Conservation (phyloP, 2,329 filamentous ascomycete species). For the Fusarium acutatum region DNA sequence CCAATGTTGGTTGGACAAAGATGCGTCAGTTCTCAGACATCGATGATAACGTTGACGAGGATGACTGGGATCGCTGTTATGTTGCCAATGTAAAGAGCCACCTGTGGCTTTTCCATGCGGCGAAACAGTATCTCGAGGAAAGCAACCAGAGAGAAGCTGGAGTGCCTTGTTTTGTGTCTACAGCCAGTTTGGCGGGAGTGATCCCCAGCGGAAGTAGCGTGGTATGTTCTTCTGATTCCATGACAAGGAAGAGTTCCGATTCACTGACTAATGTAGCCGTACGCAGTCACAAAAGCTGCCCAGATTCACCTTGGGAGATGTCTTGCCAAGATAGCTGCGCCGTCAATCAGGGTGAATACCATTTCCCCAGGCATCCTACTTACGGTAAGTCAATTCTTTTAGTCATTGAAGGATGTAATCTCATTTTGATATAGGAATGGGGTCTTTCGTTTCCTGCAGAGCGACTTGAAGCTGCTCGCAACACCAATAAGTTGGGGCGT, state of each 20-base stretch:
- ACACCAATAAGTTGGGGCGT: conserved; percentile 68
- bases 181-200: conserved; percentile 71
- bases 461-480: conserved; percentile 59
- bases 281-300: conserved; percentile 80
- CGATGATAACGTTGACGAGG: conserved; percentile 63
- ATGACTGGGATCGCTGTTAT: conserved; percentile 68
- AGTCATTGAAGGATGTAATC: neutral
- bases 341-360: conserved; percentile 66
- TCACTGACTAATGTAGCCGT: conserved; percentile 59
- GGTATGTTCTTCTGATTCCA: conserved; percentile 42
- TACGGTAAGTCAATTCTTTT: conserved; percentile 47
- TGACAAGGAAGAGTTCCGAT: neutral
- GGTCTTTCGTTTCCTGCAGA: conserved; percentile 67
- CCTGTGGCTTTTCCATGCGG: conserved; percentile 66
- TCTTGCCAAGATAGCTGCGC: conserved; percentile 61
- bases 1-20: conserved; percentile 71
- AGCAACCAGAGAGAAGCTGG: conserved; percentile 60
- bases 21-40: conserved; percentile 56
- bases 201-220: conserved; percentile 69
- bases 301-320: conserved; percentile 67
- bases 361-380: conserved; percentile 64
- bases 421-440: conserved; percentile 61
- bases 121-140: conserved; percentile 49
- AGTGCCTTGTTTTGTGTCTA: conserved; percentile 67
- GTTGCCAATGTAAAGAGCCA: conserved; percentile 71